A percentile compares a stretch with the other conserved stretches of the same genome.
phyloP scores from a whole-genome alignment of 768 basidiomycete species.

The Rhodosporidiobolus sp. region DNA sequence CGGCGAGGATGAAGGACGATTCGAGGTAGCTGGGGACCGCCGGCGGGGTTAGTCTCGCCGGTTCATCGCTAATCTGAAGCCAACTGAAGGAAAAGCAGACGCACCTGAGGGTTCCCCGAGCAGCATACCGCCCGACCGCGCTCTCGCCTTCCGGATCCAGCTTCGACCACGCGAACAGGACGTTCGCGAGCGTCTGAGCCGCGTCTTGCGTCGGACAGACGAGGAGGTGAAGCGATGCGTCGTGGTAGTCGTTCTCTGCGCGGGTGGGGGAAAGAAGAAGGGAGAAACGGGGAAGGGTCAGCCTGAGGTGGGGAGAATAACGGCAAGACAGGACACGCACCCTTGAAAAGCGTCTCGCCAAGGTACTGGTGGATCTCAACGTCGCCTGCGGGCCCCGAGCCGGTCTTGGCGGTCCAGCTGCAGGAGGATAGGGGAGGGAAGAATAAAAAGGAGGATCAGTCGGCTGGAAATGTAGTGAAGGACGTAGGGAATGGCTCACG shows the following conservation, averaged over 20 bases:
- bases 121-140: constrained; percentile 65
- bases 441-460: constrained; percentile 31
- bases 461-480: constrained; percentile 5
- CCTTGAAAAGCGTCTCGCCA: constrained; percentile 81
- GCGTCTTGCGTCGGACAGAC: constrained; percentile 85
- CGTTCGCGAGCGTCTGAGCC: constrained; percentile 76
- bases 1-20: constrained; percentile 87
- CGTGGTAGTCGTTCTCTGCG: constrained; percentile 69
- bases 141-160: constrained; percentile 53
- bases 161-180: constrained; percentile 74
- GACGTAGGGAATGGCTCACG: constrained; percentile 57
- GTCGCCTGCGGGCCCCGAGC: constrained; percentile 81
- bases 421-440: constrained; percentile 14
- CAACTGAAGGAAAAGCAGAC: constrained; percentile 45
- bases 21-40: constrained; percentile 46
- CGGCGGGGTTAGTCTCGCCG: neutral
- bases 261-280: neutral
- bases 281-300: constrained; percentile 14
- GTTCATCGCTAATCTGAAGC: neutral
- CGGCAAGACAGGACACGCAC: constrained; percentile 50
- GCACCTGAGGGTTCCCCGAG: constrained; percentile 81
- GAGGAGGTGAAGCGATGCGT: constrained; percentile 77
- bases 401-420: constrained; percentile 82
- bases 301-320: neutral
- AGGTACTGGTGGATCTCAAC: constrained; percentile 82